These are phyloP conservation scores for Candida michaelii DNA, from an alignment of 805 yeast genomes.

Conservation along the genomic window DNA sequence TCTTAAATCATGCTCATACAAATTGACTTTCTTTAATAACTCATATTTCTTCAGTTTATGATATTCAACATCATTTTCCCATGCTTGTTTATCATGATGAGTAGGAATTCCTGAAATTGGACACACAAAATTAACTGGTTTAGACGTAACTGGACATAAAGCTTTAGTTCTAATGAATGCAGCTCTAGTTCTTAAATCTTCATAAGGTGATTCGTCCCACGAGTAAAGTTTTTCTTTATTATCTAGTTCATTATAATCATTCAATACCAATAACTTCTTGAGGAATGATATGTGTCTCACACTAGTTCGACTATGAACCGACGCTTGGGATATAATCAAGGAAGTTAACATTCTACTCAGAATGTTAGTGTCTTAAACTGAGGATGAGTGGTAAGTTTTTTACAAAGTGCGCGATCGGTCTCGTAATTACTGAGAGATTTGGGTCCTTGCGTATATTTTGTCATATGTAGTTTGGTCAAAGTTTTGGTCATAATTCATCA, in stretches of 20 bases:
- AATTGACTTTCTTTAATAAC: constrained; percentile 78
- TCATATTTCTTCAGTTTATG: constrained; percentile 68
- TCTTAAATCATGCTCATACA: constrained; percentile 92
- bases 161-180: constrained; percentile 87
- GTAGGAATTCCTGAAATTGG: constrained; percentile 97
- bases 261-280: constrained; percentile 38
- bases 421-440: background rate
- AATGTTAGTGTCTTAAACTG: background rate
- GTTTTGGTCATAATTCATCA: constrained; percentile 6
- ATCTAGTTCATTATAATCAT: constrained; percentile 26
- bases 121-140: constrained; percentile 80
- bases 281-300: constrained; percentile 35
- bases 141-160: constrained; percentile 84
- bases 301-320: background rate
- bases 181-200: constrained; percentile 86
- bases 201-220: constrained; percentile 92
- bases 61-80: constrained; percentile 77
- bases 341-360: too few species aligned
- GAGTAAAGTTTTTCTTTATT: constrained; percentile 37
- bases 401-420: background rate
- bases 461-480: too few species aligned
- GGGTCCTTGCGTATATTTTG: background rate
- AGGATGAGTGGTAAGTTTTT: constrained; percentile 3
- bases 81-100: constrained; percentile 85
- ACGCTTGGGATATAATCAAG: background rate